Percentiles rank a stretch among this genome's conserved stretches.
Evolutionary conservation across 106 monocot genomes (phyloP).

Genomic region (Gastrodia elata): DNA sequence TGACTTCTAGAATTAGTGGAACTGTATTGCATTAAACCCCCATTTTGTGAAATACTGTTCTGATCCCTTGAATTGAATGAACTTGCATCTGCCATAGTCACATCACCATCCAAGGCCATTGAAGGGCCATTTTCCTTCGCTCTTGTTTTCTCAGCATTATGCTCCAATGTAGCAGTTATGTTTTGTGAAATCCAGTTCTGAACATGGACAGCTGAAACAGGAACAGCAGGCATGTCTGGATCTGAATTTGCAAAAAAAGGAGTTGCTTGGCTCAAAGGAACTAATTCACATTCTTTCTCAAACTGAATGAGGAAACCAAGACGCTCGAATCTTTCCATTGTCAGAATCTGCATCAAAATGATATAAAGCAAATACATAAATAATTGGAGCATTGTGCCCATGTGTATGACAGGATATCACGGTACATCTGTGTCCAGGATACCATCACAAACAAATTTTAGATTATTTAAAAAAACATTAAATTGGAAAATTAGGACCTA

Average conservation of each 20-base stretch:
- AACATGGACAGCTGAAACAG: conserved; percentile 61
- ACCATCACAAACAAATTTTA: not conserved
- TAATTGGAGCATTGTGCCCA: not conserved
- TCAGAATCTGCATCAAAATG: conserved; percentile 45
- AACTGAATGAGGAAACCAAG: conserved; percentile 82
- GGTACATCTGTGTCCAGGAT: not conserved
- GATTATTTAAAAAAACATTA: not conserved
- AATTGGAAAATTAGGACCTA: not conserved
- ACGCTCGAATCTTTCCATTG: conserved; percentile 70
- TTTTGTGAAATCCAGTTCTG: conserved; percentile 81
- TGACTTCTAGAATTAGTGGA: conserved; percentile 38
- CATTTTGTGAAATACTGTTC: conserved; percentile 14
- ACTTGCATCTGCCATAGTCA: conserved; percentile 49
- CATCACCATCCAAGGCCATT: conserved; percentile 45
- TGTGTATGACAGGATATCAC: not conserved
- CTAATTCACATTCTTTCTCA: conserved; percentile 33
- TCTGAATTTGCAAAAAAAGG: conserved; percentile 92
- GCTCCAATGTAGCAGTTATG: conserved; percentile 55
- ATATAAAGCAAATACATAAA: conserved; percentile 3
- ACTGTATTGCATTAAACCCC: conserved; percentile 12
- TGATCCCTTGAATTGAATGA: conserved; percentile 23
- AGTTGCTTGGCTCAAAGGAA: conserved; percentile 56
- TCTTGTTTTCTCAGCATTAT: conserved; percentile 40
- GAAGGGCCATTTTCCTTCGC: conserved; percentile 54
- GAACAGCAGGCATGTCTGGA: conserved; percentile 80